Conservation (phyloP, 441 rosid genomes). For the Gossypium lobatum region DNA sequence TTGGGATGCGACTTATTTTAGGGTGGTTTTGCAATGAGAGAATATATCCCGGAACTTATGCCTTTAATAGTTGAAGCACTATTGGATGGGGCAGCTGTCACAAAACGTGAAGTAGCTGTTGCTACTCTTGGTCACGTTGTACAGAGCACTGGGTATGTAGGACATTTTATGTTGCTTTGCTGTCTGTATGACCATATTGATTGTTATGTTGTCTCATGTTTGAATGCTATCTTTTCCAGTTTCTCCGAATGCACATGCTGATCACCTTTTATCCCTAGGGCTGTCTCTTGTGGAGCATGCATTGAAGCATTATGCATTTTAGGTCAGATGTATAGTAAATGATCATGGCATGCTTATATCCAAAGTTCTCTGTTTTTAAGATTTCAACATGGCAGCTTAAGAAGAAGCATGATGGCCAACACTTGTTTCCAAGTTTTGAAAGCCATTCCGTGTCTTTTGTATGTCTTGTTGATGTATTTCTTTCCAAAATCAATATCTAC, state of each 20-base stretch:
- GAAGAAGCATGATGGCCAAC: background rate
- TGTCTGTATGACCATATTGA: background rate
- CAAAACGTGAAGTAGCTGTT: conserved; percentile 99
- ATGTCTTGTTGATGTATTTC: background rate
- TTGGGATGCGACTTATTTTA: conserved; percentile 32
- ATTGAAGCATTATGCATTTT: background rate
- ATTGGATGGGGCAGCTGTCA: conserved; percentile 96
- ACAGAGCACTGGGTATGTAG: conserved; percentile 87
- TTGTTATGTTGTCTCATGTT: background rate
- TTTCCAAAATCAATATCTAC: background rate
- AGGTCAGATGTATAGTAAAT: background rate
- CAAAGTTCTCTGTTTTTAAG: background rate
- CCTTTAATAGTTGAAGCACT: conserved; percentile 97
- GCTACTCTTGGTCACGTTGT: conserved; percentile 99
- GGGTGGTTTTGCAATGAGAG: conserved; percentile 99
- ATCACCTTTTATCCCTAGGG: background rate
- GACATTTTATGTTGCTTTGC: conserved; percentile 17
- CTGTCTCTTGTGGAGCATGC: background rate
- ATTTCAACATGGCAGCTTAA: background rate
- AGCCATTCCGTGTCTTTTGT: background rate
- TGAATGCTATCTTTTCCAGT: background rate
- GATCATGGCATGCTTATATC: background rate
- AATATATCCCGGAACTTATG: conserved; percentile 91
- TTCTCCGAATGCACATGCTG: background rate
- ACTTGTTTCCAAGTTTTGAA: background rate